phyloP scores from a whole-genome alignment of 768 basidiomycete genomes.

The Rhodosporidiobolus odoratus region DNA sequence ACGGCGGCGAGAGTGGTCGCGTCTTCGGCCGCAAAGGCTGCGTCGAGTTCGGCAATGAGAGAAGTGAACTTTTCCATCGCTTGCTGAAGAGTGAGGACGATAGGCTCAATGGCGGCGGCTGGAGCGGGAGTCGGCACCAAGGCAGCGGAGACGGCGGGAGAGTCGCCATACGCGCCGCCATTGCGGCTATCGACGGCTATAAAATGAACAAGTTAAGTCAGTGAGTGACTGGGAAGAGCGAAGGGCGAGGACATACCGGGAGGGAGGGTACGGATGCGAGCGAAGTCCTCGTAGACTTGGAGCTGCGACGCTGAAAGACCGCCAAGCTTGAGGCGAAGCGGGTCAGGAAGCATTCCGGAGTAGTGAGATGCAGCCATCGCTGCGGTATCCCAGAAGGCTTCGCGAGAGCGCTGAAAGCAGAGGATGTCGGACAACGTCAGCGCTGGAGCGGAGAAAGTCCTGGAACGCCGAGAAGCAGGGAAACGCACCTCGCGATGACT shows the following conservation, averaged over 20 bases:
- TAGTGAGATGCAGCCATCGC: slow-evolving; percentile 64
- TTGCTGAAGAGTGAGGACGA: slow-evolving; percentile 61
- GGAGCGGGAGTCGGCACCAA: not conserved
- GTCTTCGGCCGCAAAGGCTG: slow-evolving; percentile 68
- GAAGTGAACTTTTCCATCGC: slow-evolving; percentile 78
- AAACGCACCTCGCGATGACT: slow-evolving; percentile 73
- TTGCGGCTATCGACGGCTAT: slow-evolving; percentile 24
- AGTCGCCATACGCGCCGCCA: slow-evolving; percentile 31
- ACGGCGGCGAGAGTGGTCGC: slow-evolving; percentile 63
- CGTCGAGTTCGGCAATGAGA: slow-evolving; percentile 66
- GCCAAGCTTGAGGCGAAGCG: slow-evolving; percentile 72
- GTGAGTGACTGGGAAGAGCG: not conserved
- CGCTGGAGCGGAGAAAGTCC: slow-evolving; percentile 16
- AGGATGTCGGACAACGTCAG: not conserved
- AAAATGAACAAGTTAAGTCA: not conserved
- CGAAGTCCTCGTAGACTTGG: slow-evolving; percentile 93
- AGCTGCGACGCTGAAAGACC: slow-evolving; percentile 78
- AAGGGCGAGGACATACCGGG: slow-evolving; percentile 1
- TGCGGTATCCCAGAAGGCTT: slow-evolving; percentile 84
- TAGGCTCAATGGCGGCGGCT: slow-evolving; percentile 30
- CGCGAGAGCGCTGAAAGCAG: slow-evolving; percentile 49
- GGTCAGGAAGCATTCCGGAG: slow-evolving; percentile 71
- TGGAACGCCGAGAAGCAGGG: slow-evolving; percentile 20
- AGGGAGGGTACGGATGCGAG: slow-evolving; percentile 47
- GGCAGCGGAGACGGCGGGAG: slow-evolving; percentile 32